A percentile compares a stretch with the other conserved stretches of the same genome.
phyloP scores from a whole-genome alignment of 805 yeast species.

The Yamadazyma phyllophila region DNA sequence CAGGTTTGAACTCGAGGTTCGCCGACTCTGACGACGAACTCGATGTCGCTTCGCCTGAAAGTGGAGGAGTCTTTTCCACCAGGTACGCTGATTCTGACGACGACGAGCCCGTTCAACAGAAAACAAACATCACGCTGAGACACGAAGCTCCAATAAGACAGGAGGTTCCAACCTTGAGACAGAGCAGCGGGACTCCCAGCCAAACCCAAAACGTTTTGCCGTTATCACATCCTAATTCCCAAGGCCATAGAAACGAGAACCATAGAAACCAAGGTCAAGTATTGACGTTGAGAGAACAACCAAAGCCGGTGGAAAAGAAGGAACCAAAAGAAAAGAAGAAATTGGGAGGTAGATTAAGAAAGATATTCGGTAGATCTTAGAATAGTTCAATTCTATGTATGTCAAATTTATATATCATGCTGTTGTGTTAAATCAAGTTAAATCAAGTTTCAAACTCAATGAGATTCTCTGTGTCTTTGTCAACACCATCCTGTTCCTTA shows the following conservation, averaged over 20 bases:
- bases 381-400: conserved; percentile 6
- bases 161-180: neutral
- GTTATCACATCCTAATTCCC: conserved; percentile 12
- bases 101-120: conserved; percentile 13
- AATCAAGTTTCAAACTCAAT: conserved; percentile 44
- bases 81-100: conserved; percentile 32
- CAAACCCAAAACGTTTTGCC: conserved; percentile 1
- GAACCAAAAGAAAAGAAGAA: conserved; percentile 31
- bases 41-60: conserved; percentile 11
- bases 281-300: conserved; percentile 7
- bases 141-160: neutral
- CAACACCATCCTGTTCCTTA: neutral
- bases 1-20: conserved; percentile 44
- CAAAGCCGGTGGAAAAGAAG: conserved; percentile 2
- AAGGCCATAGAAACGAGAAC: neutral
- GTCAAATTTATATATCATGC: neutral
- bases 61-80: conserved; percentile 21
- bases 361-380: conserved; percentile 35
- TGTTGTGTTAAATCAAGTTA: neutral
- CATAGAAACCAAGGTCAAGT: conserved; percentile 9
- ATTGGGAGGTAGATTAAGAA: conserved; percentile 36
- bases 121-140: neutral
- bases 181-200: neutral
- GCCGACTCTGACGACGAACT: conserved; percentile 63
- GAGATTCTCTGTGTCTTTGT: conserved; percentile 21